These are phyloP conservation scores for Euphorbia corollata DNA, from an alignment of 441 rosid species.

Conservation along the genomic window DNA sequence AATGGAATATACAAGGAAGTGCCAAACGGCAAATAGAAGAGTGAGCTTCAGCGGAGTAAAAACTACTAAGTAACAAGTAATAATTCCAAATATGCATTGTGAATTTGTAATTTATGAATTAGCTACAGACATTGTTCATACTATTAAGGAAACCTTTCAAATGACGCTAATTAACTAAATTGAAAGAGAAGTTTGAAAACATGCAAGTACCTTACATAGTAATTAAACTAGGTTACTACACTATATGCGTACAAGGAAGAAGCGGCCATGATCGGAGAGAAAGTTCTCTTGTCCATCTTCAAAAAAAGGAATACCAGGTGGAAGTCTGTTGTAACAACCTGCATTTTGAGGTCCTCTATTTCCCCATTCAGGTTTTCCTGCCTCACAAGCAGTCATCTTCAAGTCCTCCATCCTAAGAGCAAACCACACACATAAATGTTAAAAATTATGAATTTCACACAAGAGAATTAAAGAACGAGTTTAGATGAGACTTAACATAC, in stretches of 20 bases:
- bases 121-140: not conserved
- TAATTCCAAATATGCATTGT: no score
- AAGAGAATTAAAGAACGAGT: slow-evolving; percentile 1
- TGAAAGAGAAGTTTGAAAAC: not conserved
- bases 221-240: slow-evolving; percentile 9
- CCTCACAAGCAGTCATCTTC: slow-evolving; percentile 55
- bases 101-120: not conserved
- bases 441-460: slow-evolving; percentile 10
- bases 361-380: slow-evolving; percentile 63
- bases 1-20: not conserved
- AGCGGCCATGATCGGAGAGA: slow-evolving; percentile 60
- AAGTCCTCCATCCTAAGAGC: slow-evolving; percentile 58
- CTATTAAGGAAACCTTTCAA: not conserved
- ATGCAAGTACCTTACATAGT: not conserved
- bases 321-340: slow-evolving; percentile 56
- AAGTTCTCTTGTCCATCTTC: slow-evolving; percentile 53
- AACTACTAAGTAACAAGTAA: no score
- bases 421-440: slow-evolving; percentile 22
- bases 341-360: slow-evolving; percentile 45
- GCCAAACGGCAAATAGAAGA: slow-evolving; percentile 2
- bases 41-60: not conserved
- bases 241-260: slow-evolving; percentile 47
- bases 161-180: not conserved
- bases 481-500: slow-evolving; percentile 29
- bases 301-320: slow-evolving; percentile 47